Evolutionary conservation across 768 basidiomycete genomes (phyloP).

Genomic region (Rickenella mellea): DNA sequence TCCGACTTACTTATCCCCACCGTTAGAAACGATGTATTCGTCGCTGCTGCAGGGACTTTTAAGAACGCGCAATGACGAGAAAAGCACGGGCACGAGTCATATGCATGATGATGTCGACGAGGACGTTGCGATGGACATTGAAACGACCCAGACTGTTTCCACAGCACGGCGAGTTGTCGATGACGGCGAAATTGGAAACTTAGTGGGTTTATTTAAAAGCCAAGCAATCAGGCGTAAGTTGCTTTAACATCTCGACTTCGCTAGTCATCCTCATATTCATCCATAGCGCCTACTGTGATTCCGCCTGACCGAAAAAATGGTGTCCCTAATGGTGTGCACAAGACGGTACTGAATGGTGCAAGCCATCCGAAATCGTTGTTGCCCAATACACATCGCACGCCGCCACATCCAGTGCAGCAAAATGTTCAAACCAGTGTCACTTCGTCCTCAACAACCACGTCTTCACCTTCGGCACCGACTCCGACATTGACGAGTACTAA

Average conservation of each 20-base stretch:
- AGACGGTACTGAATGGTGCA: no score
- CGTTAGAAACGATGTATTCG: slow-evolving; percentile 64
- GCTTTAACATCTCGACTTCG: not conserved
- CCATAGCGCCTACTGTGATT: slow-evolving; percentile 1
- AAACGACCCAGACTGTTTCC: slow-evolving; percentile 16
- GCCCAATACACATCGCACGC: slow-evolving; percentile 3
- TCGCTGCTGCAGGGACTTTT: slow-evolving; percentile 45
- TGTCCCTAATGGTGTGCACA: slow-evolving; percentile 8
- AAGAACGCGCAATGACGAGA: slow-evolving; percentile 17
- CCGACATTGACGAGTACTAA: slow-evolving; percentile 17
- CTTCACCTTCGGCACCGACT: slow-evolving; percentile 5
- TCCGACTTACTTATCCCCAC: slow-evolving; percentile 71
- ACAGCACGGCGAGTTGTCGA: slow-evolving; percentile 25
- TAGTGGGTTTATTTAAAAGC: slow-evolving; percentile 56
- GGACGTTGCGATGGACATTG: slow-evolving; percentile 37
- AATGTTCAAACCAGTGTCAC: slow-evolving; percentile 7
- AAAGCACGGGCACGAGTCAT: slow-evolving; percentile 7
- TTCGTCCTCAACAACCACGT: slow-evolving; percentile 8
- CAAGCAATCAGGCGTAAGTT: slow-evolving; percentile 28
- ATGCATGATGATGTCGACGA: slow-evolving; percentile 9
- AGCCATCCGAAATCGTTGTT: no score
- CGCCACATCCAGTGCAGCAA: not conserved
- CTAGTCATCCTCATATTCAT: slow-evolving; percentile 3
- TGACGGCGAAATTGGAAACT: slow-evolving; percentile 45
- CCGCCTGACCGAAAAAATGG: slow-evolving; percentile 9